phyloP scores from a whole-genome alignment of 768 basidiomycete genomes.

The Erythrobasidium yunnanense region DNA sequence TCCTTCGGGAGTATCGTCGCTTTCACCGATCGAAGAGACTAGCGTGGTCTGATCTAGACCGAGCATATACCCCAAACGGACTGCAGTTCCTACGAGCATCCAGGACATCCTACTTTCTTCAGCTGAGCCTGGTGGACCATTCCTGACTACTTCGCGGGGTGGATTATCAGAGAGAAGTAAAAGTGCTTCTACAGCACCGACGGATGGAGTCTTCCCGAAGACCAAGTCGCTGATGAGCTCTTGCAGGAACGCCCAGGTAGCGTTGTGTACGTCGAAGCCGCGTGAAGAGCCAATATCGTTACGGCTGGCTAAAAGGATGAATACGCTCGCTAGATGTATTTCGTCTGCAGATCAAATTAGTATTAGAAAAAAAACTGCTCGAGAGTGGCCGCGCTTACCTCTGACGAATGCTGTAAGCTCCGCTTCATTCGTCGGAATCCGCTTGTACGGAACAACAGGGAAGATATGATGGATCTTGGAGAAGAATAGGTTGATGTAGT shows the following conservation, averaged over 20 bases:
- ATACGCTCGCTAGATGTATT: slow-evolving; percentile 30
- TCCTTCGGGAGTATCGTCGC: slow-evolving; percentile 4
- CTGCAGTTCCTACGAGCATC: slow-evolving; percentile 30
- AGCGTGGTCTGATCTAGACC: slow-evolving; percentile 27
- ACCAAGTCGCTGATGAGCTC: slow-evolving; percentile 29
- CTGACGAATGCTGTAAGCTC: slow-evolving; percentile 27
- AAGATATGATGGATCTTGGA: slow-evolving; percentile 31
- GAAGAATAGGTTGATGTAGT: slow-evolving; percentile 32
- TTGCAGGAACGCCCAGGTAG: slow-evolving; percentile 29
- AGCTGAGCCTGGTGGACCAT: background rate
- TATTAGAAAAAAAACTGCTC: background rate
- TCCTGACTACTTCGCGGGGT: slow-evolving; percentile 22
- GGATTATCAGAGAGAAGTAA: slow-evolving; percentile 34
- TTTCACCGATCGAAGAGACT: background rate
- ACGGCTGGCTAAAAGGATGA: slow-evolving; percentile 30
- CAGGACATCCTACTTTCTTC: slow-evolving; percentile 29
- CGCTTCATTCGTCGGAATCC: slow-evolving; percentile 29
- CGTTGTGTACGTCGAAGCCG: slow-evolving; percentile 24
- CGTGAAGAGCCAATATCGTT: background rate
- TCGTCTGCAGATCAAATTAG: slow-evolving; percentile 24
- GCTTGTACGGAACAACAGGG: slow-evolving; percentile 29
- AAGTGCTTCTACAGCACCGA: slow-evolving; percentile 34
- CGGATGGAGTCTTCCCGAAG: slow-evolving; percentile 29
- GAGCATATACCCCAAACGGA: slow-evolving; percentile 27
- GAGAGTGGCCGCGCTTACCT: slow-evolving; percentile 7